Evolutionary conservation across 371 early-diverging fungal species (phyloP).

Genomic region (Syncephalis fuscata): DNA sequence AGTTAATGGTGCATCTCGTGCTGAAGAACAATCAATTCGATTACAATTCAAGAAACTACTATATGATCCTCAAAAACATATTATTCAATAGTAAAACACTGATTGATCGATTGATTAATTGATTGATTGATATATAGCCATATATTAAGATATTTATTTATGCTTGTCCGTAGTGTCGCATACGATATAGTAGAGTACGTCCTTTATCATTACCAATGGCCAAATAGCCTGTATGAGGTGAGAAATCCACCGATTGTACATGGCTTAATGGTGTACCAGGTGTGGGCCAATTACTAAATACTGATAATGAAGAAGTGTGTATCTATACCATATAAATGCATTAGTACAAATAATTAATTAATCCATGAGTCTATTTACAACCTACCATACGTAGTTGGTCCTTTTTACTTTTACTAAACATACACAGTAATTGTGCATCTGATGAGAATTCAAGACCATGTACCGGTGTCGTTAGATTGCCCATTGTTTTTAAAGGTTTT

Average conservation of each 20-base stretch:
- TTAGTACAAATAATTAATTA: no score
- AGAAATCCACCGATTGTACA: constrained; percentile 58
- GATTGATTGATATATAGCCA: no score
- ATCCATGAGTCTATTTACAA: neutral
- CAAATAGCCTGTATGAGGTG: constrained; percentile 75
- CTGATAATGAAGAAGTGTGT: constrained; percentile 58
- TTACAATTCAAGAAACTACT: no score
- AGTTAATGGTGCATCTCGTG: no score
- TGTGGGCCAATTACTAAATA: constrained; percentile 88
- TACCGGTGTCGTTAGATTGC: constrained; percentile 72
- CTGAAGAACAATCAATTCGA: no score
- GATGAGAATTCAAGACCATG: constrained; percentile 56
- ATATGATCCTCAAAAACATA: no score
- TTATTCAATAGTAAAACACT: no score
- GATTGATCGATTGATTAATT: no score
- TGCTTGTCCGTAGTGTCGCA: constrained; percentile 40
- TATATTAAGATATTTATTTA: constrained; percentile 3
- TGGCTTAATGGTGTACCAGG: constrained; percentile 57
- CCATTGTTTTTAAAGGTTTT: constrained; percentile 54
- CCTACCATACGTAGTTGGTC: constrained; percentile 51
- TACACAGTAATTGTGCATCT: constrained; percentile 63
- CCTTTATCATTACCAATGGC: constrained; percentile 83
- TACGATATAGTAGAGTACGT: constrained; percentile 60
- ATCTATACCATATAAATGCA: constrained; percentile 8
- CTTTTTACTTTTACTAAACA: constrained; percentile 45